Evolutionary conservation across 2,329 filamentous ascomycete genomes (phyloP), one percentile per base, ranked within the genome.

Genomic region (Fusarium napiforme): DNA sequence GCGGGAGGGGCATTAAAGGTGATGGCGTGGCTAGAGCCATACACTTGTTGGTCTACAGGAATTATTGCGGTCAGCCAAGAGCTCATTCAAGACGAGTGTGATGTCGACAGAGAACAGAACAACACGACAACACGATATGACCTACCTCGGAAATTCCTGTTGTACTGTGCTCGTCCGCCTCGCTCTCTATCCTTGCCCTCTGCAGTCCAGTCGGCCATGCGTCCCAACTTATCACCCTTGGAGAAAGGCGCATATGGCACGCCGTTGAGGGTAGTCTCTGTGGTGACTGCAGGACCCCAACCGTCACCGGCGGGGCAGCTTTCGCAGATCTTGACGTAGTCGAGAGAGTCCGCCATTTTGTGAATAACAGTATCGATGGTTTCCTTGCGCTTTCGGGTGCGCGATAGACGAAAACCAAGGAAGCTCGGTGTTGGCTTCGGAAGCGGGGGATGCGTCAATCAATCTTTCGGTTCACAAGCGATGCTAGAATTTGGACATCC

Each of bases 191-290:
- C 94, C 85, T 98, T 98, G 83, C 93, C 91, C 81, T 98, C 96
- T 53, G 91, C 81, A 23, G 95, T 97, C 96, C 96, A 99, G 87
- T 99, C 96, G 70, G 96, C 96, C 95, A 99, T 98, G 83, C 96
- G 95, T 81, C 96, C 96, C 69, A 99, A 88, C 89, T 98, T 98
- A 87, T 99, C 96, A 82, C 94, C 95, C 86, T 99, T 99, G 77
- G 95, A 98, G 88, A 96, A 99, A 70, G 96, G 96, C 78, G 96
- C 96, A 84, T 98, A 99, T 43, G 96, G 96, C 56, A 98, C 94
- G 82, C 96, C 96, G 82, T 97, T 92, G 79, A 98, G 90, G 71
- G 93, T 97, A 74, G 94, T 97, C 83, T 97, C 94, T 78, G 86
- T 90, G 69, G 95, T 93, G 77, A 93, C 90, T 70, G 93, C 84